phyloP scores from a whole-genome alignment of 2,329 filamentous ascomycete genomes.

The Allantophomopsis lycopodina region DNA sequence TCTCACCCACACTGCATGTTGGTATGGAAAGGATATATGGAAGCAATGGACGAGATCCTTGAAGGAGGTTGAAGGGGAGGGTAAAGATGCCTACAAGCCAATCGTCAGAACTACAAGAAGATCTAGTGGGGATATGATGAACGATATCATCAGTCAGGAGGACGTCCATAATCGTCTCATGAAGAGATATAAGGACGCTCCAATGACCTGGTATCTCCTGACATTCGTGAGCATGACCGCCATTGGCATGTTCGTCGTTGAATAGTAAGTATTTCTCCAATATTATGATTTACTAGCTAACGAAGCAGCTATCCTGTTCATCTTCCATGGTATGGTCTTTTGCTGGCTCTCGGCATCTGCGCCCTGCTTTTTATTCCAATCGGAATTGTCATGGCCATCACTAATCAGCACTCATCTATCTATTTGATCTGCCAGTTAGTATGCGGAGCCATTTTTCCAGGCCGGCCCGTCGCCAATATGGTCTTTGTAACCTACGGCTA shows the following conservation, averaged over 20 bases:
- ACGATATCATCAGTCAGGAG: constrained; percentile 51
- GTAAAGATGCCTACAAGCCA: constrained; percentile 37
- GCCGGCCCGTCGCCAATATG: constrained; percentile 82
- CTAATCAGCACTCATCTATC: constrained; percentile 77
- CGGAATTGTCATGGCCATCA: constrained; percentile 86
- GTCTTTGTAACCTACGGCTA: constrained; percentile 88
- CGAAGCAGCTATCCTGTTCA: constrained; percentile 60
- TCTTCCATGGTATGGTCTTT: constrained; percentile 74
- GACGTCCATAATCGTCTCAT: constrained; percentile 79
- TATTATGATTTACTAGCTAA: constrained; percentile 7
- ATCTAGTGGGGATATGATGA: constrained; percentile 26
- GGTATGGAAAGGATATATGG: constrained; percentile 76
- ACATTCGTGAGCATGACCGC: constrained; percentile 66
- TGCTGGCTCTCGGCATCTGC: constrained; percentile 67
- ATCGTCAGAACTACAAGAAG: constrained; percentile 16
- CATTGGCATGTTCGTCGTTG: constrained; percentile 71
- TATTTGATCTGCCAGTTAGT: constrained; percentile 80
- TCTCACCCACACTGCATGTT: constrained; percentile 68
- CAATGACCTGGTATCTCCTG: constrained; percentile 65
- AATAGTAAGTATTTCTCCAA: constrained; percentile 47
- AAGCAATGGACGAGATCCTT: constrained; percentile 60
- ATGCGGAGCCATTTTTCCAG: constrained; percentile 70
- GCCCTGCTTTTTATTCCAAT: constrained; percentile 79
- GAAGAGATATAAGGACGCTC: constrained; percentile 70
- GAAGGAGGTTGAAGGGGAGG: constrained; percentile 41